A percentile compares a stretch with the other conserved stretches of the same genome.
Evolutionary conservation across 2,329 filamentous ascomycete species (phyloP).

Genomic region (Penicillium rolfsii): DNA sequence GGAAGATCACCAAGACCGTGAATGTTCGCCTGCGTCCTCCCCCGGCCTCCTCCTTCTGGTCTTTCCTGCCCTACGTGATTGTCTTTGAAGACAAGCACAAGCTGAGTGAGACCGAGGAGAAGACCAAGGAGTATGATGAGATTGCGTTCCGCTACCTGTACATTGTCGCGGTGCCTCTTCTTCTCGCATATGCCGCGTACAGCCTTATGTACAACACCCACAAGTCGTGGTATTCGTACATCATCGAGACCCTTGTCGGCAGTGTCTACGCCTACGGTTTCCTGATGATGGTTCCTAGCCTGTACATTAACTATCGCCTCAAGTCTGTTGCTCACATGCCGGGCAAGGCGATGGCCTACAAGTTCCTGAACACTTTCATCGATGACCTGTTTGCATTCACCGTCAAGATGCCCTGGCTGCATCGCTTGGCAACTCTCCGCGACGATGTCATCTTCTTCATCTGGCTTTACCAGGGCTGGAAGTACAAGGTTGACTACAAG

Average conservation of each 20-base stretch:
- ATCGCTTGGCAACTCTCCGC: slow-evolving; percentile 86
- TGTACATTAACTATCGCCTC: slow-evolving; percentile 99
- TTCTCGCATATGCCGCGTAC: slow-evolving; percentile 88
- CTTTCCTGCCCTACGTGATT: slow-evolving; percentile 76
- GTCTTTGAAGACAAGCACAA: slow-evolving; percentile 96
- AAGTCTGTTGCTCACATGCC: slow-evolving; percentile 96
- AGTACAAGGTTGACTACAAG: slow-evolving; percentile 87
- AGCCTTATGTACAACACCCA: slow-evolving; percentile 90
- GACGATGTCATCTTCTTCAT: slow-evolving; percentile 99
- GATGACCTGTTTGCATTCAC: slow-evolving; percentile 98
- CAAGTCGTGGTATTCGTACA: slow-evolving; percentile 97
- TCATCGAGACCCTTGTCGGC: slow-evolving; percentile 92
- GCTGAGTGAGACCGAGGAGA: slow-evolving; percentile 90
- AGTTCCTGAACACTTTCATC: slow-evolving; percentile 98
- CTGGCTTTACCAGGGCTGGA: slow-evolving; percentile 92
- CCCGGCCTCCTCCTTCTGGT: slow-evolving; percentile 68
- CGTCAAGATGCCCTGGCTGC: slow-evolving; percentile 97
- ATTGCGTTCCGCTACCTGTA: slow-evolving; percentile 99
- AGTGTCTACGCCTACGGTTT: slow-evolving; percentile 98
- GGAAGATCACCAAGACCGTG: slow-evolving; percentile 97
- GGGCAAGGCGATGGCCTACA: slow-evolving; percentile 94
- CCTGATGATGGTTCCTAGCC: slow-evolving; percentile 95
- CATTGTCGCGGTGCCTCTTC: slow-evolving; percentile 82
- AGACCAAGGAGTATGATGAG: slow-evolving; percentile 97
- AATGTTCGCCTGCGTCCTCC: slow-evolving; percentile 79